Evolutionary conservation across 768 basidiomycete genomes (phyloP), one percentile per base, ranked within the genome.

Genomic region (Hypholoma fasciculare): DNA sequence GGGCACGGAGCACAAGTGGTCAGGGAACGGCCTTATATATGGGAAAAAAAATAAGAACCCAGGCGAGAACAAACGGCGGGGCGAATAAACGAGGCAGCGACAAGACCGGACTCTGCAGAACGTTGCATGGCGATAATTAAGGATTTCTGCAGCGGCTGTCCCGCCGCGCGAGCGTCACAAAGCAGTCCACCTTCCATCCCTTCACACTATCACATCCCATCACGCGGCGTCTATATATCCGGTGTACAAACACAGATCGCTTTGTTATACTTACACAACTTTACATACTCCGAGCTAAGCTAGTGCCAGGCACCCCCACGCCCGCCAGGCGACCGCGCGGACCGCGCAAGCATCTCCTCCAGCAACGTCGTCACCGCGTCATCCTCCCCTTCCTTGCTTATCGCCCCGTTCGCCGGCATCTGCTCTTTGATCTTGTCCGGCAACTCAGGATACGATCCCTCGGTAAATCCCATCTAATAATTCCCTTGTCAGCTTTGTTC

Each of bases 391-490:
- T 87, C 87, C 62, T 82, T 85, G 23, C 73, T 75, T 9, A 80
- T 61, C 17, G 71, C 60, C 26, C 74, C 74, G 57, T 72, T 74
- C n/a, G 58, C 56, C 11, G 78, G 79, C 58, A 89, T 61, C 62
- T 82, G 78, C 16, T 75, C 70, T 66, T 75, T 77, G 61, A 90
- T 79, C 66, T 78, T 84, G 1, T 68, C 70, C 4, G 73, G 71
- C 59, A 89, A 70, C 23, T 74, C 75, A 38, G 87, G 84, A 68
- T 86, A 78, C 16, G 78, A 76, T 48, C 73, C 73, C 55, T 84
- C 78, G 11, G 83, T 85, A 62, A 90, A 89, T n/a, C 89, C 89
- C 89, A 90, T 90, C 89, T 90, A 50, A 34, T 4, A 62, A 23
- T 46, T 36, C 7, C 13, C 47, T 42, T 57, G 54, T 65, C 17